phyloP scores from a whole-genome alignment of 768 basidiomycete species.

The Holtermannia corniformis region DNA sequence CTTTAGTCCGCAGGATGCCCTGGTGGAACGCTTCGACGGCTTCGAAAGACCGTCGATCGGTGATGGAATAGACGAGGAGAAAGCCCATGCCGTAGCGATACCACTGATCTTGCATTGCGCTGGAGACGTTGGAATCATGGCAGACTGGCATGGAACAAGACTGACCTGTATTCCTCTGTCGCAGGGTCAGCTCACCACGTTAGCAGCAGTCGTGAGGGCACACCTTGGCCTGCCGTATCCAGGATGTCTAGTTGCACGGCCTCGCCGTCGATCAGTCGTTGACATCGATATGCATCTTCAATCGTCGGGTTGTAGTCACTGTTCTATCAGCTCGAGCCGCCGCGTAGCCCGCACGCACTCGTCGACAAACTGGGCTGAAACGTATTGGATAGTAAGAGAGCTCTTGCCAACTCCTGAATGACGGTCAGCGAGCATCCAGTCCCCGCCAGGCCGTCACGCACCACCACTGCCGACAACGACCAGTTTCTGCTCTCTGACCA shows the following conservation, averaged over 20 bases:
- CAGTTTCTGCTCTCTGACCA: conserved; percentile 17
- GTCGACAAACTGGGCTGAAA: conserved; percentile 42
- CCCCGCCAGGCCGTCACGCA: conserved; percentile 4
- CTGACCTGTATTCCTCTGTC: conserved; percentile 31
- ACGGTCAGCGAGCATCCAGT: background rate
- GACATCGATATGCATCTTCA: conserved; percentile 44
- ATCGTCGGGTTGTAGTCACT: conserved; percentile 48
- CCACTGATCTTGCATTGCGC: conserved; percentile 41
- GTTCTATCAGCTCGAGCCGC: conserved; percentile 6
- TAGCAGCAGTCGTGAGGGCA: background rate
- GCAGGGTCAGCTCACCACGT: background rate
- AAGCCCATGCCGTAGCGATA: conserved; percentile 45
- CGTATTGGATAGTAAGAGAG: conserved; percentile 45
- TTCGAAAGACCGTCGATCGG: conserved; percentile 46
- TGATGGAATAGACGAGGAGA: conserved; percentile 48
- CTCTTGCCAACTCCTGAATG: conserved; percentile 40
- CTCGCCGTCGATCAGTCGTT: conserved; percentile 47
- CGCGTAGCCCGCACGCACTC: conserved; percentile 16
- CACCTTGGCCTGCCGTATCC: conserved; percentile 48
- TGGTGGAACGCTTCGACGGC: conserved; percentile 45
- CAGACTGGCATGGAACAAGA: background rate
- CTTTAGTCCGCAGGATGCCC: conserved; percentile 46
- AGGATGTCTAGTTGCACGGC: conserved; percentile 46
- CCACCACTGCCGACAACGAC: conserved; percentile 23
- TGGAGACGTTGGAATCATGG: background rate